Evolutionary conservation across 495 filamentous ascomycete species (phyloP).

Genomic region (Penicillium mononematosum): DNA sequence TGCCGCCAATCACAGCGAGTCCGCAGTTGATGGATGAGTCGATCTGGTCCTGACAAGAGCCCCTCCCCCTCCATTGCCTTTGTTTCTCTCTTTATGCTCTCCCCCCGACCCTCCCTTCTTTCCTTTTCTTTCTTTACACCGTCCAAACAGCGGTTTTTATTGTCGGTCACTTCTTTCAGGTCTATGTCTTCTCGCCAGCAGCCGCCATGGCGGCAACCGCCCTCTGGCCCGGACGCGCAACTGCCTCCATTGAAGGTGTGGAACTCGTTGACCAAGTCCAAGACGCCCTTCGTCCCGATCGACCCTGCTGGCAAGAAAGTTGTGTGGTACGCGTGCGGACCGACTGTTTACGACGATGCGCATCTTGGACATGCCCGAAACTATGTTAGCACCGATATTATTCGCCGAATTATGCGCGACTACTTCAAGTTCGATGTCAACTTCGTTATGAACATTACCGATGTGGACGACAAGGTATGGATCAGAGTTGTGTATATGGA

Average conservation of each 20-base stretch:
- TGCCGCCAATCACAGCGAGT: conserved; percentile 21
- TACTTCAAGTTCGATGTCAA: conserved; percentile 84
- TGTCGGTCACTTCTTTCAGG: conserved; percentile 11
- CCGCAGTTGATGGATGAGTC: conserved; percentile 16
- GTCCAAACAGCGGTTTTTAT: conserved; percentile 20
- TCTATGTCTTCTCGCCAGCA: conserved; percentile 44
- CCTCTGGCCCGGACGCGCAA: conserved; percentile 28
- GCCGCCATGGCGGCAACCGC: conserved; percentile 51
- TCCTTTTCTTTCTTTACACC: conserved; percentile 16
- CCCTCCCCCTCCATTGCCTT: conserved; percentile 26
- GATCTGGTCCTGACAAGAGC: conserved; percentile 20
- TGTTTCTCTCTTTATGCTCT: conserved; percentile 33
- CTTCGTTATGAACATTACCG: conserved; percentile 96
- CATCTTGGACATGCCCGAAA: conserved; percentile 91
- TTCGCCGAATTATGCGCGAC: conserved; percentile 79
- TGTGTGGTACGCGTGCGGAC: conserved; percentile 88
- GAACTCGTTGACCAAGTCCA: conserved; percentile 73
- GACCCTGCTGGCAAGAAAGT: conserved; percentile 65
- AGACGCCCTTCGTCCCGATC: conserved; percentile 74
- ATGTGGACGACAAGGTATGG: conserved; percentile 84
- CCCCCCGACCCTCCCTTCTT: conserved; percentile 23
- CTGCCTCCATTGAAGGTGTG: conserved; percentile 52
- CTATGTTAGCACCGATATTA: conserved; percentile 92
- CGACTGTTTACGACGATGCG: conserved; percentile 88
- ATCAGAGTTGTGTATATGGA: neutral